Base-by-base conservation (phyloP, 345 rosid species). In the Gossypium mustelinum region DNA sequence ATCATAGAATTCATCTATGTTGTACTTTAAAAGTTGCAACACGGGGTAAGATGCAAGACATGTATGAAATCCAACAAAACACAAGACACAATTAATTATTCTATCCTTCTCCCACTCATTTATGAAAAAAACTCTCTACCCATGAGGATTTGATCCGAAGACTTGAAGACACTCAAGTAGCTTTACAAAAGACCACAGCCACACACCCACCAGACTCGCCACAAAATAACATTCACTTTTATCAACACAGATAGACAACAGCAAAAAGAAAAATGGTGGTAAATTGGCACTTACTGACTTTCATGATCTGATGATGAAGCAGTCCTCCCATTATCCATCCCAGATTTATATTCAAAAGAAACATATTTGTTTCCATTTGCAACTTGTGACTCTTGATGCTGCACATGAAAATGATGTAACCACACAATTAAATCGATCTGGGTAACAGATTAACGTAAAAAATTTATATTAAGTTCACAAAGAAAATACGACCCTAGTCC, bases 291-390 rank as follows among this genome's bases (percentile, higher is more conserved):
- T 93, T 84, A 96, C 99, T 94, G 99, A 85, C 97, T 90, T 85
- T 96, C 99, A 68, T 75, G 92, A 75, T 96, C 99, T 4, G 98
- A 96, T 71, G 99, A 96, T 56, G 98, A 96, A 79, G 89, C 98
- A 80, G 87, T 86, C 83, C 97, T 90, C 70, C 97, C 94, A 72
- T 73, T 90, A 77, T 90, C 97, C 97, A 92, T 90, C 60, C 97
- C 98, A 85, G 99, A 79, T 81, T 93, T 96, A 83, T 90, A 96
- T 79, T 96, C 99, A 82, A 96, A 96, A 59, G 98, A 96, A 64
- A 86, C 76, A 84, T 90, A 92, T 79, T 93, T 94, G 84, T 88
- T 87, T 75, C 97, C 97, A 81, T 88, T 93, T 76, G 85, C 75
- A 77, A 78, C 89, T 78, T 86, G 92, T 52, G 97, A 89, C 71